Conservation (phyloP, 2,329 filamentous ascomycete species). For the Zasmidium angulare region DNA sequence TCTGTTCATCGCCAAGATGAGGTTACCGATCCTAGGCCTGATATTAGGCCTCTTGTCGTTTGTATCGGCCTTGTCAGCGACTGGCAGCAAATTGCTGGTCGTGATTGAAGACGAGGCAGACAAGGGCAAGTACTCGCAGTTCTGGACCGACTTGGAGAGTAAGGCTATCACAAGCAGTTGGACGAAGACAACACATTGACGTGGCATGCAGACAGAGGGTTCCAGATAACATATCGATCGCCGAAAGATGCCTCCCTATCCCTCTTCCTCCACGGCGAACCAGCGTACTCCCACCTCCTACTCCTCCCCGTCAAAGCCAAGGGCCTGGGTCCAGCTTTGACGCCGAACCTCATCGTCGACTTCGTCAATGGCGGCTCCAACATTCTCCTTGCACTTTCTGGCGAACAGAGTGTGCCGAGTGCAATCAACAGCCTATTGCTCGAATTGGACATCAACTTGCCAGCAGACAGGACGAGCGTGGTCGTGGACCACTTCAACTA, state of each 20-base stretch:
- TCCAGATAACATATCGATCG: conserved; percentile 75
- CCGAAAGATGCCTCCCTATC: conserved; percentile 75
- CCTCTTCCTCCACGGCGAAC: conserved; percentile 83
- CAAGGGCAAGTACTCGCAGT: conserved; percentile 78
- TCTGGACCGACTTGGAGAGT: conserved; percentile 73
- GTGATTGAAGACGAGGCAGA: conserved; percentile 80
- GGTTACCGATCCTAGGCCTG: conserved; percentile 42
- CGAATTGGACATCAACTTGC: conserved; percentile 87
- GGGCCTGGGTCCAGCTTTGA: conserved; percentile 85
- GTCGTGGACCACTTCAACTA: conserved; percentile 97
- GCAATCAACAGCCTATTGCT: conserved; percentile 75
- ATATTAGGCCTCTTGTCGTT: conserved; percentile 65
- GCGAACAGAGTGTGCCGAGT: conserved; percentile 66
- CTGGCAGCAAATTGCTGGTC: conserved; percentile 78
- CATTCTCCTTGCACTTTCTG: conserved; percentile 80
- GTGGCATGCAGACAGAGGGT: conserved; percentile 68
- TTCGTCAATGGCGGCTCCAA: conserved; percentile 93
- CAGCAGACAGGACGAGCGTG: conserved; percentile 77
- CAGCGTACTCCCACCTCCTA: conserved; percentile 85
- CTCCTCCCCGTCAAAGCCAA: conserved; percentile 89
- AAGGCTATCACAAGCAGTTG: conserved; percentile 33
- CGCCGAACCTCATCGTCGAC: conserved; percentile 80
- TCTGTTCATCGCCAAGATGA: conserved; percentile 43
- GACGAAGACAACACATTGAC: conserved; percentile 3
- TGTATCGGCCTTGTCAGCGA: conserved; percentile 74